Evolutionary conservation across 2,329 filamentous ascomycete species (phyloP), one percentile per base, ranked within the genome.

Genomic region (Fusarium humuli): DNA sequence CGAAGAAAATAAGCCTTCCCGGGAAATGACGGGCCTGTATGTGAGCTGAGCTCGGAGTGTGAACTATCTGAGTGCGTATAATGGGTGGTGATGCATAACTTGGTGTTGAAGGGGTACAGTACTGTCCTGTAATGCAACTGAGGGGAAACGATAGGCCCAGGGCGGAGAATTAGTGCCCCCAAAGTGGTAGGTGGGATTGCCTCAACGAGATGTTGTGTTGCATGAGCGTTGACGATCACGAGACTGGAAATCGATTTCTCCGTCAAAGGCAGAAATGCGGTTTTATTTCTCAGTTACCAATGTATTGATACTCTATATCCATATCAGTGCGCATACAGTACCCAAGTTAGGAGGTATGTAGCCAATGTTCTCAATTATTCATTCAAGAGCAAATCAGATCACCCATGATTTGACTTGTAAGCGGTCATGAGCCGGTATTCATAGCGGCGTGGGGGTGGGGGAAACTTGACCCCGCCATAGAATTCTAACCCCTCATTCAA

Each of bases 131-230:
- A 27, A n/a, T n/a, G 32, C 25, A 52, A n/a, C 18, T 37, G 34
- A 37, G 34, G 32, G 6, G 32, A n/a, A 23, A 23, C 20, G 41
- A 23, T 44, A 44, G 22, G 10, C 6, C 8, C 22, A 54, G 64
- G 72, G 61, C 52, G 68, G 62, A 46, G 57, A 63, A 64, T 67
- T 58, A 46, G 50, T 57, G 53, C 72, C 73, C 73, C 73, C 73
- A 75, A 75, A 75, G 71, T 75, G 55, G 64, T 37, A 50, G 40
- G 44, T 40, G 22, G 32, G n/a, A 42, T 41, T 27, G 7, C 49
- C 23, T 6, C 49, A 52, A 52, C 18, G 18, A 27, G 40, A 30
- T 50, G 40, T 32, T 10, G 40, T 50, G 52, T 44, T 64, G 30
- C n/a, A 29, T 32, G 34, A 48, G 29, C 27, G 34, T 60, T 40